phyloP scores from a whole-genome alignment of 345 rosid genomes.

The Theobroma cacao region DNA sequence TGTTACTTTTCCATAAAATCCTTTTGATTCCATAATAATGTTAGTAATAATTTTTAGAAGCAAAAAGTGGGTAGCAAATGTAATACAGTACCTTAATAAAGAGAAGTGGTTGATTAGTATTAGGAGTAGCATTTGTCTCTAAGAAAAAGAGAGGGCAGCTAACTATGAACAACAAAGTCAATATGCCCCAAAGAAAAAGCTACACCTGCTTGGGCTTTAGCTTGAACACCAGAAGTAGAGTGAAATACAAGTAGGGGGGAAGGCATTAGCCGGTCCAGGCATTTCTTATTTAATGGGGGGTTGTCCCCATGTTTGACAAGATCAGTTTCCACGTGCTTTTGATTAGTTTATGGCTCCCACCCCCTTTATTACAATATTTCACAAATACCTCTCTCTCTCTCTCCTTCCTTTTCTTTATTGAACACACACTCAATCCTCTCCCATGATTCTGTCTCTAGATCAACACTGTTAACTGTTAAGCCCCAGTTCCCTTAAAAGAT shows the following conservation, averaged over 20 bases:
- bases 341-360: conserved; percentile 36
- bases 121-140: too few species aligned
- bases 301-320: conserved; percentile 31
- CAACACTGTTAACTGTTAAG: conserved; percentile 18
- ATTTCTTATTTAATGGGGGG: conserved; percentile 7
- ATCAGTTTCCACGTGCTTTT: conserved; percentile 37
- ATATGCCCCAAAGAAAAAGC: not conserved
- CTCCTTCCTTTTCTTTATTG: conserved; percentile 21
- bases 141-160: too few species aligned
- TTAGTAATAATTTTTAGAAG: too few species aligned
- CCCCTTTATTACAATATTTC: conserved; percentile 23
- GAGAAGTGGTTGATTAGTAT: too few species aligned
- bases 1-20: too few species aligned
- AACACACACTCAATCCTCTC: conserved; percentile 28
- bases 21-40: too few species aligned
- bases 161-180: too few species aligned
- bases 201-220: not conserved
- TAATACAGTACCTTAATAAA: too few species aligned
- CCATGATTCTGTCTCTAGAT: conserved; percentile 42
- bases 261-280: conserved; percentile 2
- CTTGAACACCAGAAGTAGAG: not conserved
- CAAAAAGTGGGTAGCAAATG: too few species aligned
- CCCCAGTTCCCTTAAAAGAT: conserved; percentile 25
- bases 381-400: conserved; percentile 14
- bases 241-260: not conserved